phyloP scores from a whole-genome alignment of 352 stramenopile genomes.

The Globisporangium sylvaticum region DNA sequence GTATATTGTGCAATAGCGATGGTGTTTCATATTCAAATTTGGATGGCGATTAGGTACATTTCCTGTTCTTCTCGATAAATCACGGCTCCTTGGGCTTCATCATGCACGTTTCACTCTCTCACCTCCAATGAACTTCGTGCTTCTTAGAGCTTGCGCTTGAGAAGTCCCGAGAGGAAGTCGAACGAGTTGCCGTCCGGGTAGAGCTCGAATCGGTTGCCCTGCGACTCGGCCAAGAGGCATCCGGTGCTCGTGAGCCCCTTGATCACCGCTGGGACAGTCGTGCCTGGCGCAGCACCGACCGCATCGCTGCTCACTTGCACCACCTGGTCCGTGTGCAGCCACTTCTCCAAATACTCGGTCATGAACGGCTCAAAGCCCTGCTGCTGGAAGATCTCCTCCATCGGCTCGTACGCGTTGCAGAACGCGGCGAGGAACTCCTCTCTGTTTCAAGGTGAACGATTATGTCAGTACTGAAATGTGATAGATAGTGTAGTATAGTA shows the following conservation, averaged over 20 bases:
- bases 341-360: conserved; percentile 74
- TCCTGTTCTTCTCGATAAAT: neutral
- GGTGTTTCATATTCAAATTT: neutral
- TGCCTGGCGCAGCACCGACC: conserved; percentile 20
- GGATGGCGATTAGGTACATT: neutral
- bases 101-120: too few species aligned
- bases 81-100: neutral
- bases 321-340: conserved; percentile 82
- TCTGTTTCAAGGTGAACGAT: conserved; percentile 24
- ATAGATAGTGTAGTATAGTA: neutral
- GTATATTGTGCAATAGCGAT: neutral
- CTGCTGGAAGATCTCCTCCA: conserved; percentile 76
- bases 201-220: conserved; percentile 71
- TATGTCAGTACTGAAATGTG: neutral
- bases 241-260: conserved; percentile 77
- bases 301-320: conserved; percentile 64
- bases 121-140: too few species aligned
- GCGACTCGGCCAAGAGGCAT: conserved; percentile 69
- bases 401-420: conserved; percentile 84
- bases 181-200: conserved; percentile 90
- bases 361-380: conserved; percentile 87
- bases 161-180: conserved; percentile 81
- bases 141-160: conserved; percentile 82
- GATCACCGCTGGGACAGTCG: conserved; percentile 52
- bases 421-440: conserved; percentile 86